Base-by-base conservation (phyloP, 352 stramenopile species). In the Globisporangium ultimum region DNA sequence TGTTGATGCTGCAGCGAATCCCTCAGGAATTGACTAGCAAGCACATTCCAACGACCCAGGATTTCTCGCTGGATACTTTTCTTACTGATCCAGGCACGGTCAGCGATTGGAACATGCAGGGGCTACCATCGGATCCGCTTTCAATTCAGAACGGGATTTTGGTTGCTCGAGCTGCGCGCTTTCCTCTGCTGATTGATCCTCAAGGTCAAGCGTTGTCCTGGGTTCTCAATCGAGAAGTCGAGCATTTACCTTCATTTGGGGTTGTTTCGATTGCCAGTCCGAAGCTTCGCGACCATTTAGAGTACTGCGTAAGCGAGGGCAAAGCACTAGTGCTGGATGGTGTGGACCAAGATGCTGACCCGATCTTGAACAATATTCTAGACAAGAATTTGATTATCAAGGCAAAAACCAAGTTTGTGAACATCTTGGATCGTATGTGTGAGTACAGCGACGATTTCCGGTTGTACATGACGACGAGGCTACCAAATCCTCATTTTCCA, bases 81-180 rank as follows among this genome's bases (percentile, higher is more conserved):
- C 66, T 97, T 7, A 76, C 78, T 0, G 82, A 97, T 60, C 66
- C 78, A 18, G 83, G 81, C 14, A 91, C 74, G 0, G 74, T 96
- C 48, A 88, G 85, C 22, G 88, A 97, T 67, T 97, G 89, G 91
- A 93, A 80, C 40, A 54, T 97, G 43, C 80, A 95, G 48, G 88
- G 89, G 2, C 70, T 97, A 10, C 88, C 91, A 22, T 86, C 85
- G 0, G 91, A 97, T 57, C 70, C 84, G 8, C 67, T 97, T 0
- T 97, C 88, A 0, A 96, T 96, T 53, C 87, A 97, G 62, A 97
- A 97, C 58, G 90, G 88, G 10, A 85, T 97, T 51, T 63, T 97
- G 6, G 87, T 97, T 9, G 90, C 85, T 6, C 57, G 82, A 66
- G 86, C 75, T 10, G 76, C 71, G 6, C 74, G 88, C 9, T 97